These are phyloP conservation scores for Nakazawaea wickerhamii DNA, from an alignment of 805 yeast genomes.

Conservation along the genomic window DNA sequence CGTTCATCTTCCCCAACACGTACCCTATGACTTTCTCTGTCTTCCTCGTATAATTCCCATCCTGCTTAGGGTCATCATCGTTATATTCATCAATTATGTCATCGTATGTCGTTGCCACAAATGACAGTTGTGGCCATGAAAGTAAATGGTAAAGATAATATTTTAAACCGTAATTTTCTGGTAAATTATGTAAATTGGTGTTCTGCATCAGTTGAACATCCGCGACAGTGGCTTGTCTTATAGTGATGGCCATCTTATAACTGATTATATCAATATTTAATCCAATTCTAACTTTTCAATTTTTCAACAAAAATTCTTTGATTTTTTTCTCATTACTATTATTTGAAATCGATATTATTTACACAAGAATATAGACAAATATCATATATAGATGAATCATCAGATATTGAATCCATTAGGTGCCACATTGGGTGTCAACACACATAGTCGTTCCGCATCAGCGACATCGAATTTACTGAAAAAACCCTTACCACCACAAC, in stretches of 20 bases:
- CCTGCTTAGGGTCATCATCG: slow-evolving; percentile 22
- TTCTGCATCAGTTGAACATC: slow-evolving; percentile 96
- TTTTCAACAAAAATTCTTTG: background rate
- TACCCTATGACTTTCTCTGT: slow-evolving; percentile 92
- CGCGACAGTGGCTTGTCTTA: slow-evolving; percentile 78
- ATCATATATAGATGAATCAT: background rate
- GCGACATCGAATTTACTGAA: background rate
- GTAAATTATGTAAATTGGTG: slow-evolving; percentile 85
- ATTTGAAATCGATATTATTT: background rate
- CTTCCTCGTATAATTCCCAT: slow-evolving; percentile 46
- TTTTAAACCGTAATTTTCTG: slow-evolving; percentile 89
- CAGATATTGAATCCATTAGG: slow-evolving; percentile 3
- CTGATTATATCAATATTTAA: background rate
- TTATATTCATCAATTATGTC: slow-evolving; percentile 27
- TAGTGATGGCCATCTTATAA: slow-evolving; percentile 67
- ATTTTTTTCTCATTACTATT: background rate
- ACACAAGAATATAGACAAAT: background rate
- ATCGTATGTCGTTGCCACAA: slow-evolving; percentile 83
- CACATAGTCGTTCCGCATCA: background rate
- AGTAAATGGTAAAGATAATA: slow-evolving; percentile 90
- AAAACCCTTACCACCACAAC: slow-evolving; percentile 17
- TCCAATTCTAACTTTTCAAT: background rate
- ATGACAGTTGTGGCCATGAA: slow-evolving; percentile 97
- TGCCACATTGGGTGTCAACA: background rate
- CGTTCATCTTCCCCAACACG: slow-evolving; percentile 95